Evolutionary conservation across 768 basidiomycete genomes (phyloP), one percentile per base, ranked within the genome.

Genomic region (Boletellus ananas): DNA sequence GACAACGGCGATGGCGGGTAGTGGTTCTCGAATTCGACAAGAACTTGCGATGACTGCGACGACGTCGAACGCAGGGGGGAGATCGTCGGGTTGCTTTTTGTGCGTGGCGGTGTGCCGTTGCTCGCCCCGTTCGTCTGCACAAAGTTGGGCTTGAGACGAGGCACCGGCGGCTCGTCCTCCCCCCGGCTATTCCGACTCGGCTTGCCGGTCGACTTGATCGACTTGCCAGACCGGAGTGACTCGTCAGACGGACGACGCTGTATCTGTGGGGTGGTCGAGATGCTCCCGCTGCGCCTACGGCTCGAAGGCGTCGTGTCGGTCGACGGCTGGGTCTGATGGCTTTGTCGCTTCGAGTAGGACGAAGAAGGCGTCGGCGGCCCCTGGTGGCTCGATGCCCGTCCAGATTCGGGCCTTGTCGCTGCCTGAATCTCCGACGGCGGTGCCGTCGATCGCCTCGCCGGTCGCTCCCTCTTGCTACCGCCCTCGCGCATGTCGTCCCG

Each of bases 61-160:
- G 56, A 14, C 13, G 58, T 46, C 23, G 56, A 52, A 11, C 50
- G 60, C 37, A 59, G 13, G 27, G 64, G 56, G 8, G 55, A 49
- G 31, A 67, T 61, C 10, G 74, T 56, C 1, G 79, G 77, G 73
- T 79, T 79, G 47, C 81, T 79, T 70, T 81, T 79, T 59, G 69
- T 73, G 31, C 79, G 74, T 10, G 74, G 50, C 20, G 60, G 60
- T 37, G 57, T 57, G 18, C 23, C 58, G 27, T 16, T 36, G 25
- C 31, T 55, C 14, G 20, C 42, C 12, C 54, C 58, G 20, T 50
- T 65, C 18, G 55, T 44, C 38, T 56, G 52, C 35, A 46, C 45
- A 50, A 60, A 67, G 53, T 50, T 60, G 57, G 56, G 64, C 50
- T 52, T 67, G n/a, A 64, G 55, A 18, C 65, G 67, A 20, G 67